Conservation (phyloP, 176 grass and related monocot species). For the Raddia distichophylla region DNA sequence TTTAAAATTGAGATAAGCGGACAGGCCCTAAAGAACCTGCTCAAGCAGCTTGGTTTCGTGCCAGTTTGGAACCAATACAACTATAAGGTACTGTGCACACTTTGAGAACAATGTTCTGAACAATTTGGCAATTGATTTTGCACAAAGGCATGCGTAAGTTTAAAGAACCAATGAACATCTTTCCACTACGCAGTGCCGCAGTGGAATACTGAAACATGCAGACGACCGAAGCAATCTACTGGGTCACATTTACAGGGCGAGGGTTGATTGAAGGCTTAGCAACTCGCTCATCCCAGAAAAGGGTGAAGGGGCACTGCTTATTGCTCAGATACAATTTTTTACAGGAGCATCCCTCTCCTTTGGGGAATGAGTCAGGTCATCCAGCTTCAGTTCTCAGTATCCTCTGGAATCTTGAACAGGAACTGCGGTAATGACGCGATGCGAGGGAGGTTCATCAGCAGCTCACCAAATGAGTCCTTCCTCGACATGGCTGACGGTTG, state of each 20-base stretch:
- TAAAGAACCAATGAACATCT: slow-evolving; percentile 49
- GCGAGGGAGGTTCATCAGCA: slow-evolving; percentile 78
- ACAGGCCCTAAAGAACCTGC: too few species aligned
- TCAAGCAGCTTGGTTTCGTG: neutral
- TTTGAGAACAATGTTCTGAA: neutral
- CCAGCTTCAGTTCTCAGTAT: slow-evolving; percentile 62
- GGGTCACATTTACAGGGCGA: slow-evolving; percentile 52
- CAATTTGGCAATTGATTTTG: slow-evolving; percentile 34
- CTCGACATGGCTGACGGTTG: slow-evolving; percentile 56
- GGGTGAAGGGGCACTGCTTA: slow-evolving; percentile 35
- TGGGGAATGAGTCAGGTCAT: slow-evolving; percentile 12
- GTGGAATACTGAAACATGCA: slow-evolving; percentile 20
- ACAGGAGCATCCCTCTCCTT: slow-evolving; percentile 38
- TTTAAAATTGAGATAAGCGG: too few species aligned
- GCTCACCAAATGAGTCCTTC: slow-evolving; percentile 83
- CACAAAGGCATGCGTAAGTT: slow-evolving; percentile 18
- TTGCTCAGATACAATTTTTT: slow-evolving; percentile 55
- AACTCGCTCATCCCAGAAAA: slow-evolving; percentile 7
- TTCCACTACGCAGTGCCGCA: slow-evolving; percentile 22
- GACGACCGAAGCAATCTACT: slow-evolving; percentile 41
- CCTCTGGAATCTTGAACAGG: slow-evolving; percentile 81
- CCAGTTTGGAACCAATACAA: neutral
- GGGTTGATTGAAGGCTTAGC: neutral
- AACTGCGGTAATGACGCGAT: slow-evolving; percentile 80
- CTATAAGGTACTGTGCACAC: neutral